These are phyloP conservation scores for Aegilops longissima DNA, from an alignment of 176 grass and related monocot genomes.

Conservation along the genomic window DNA sequence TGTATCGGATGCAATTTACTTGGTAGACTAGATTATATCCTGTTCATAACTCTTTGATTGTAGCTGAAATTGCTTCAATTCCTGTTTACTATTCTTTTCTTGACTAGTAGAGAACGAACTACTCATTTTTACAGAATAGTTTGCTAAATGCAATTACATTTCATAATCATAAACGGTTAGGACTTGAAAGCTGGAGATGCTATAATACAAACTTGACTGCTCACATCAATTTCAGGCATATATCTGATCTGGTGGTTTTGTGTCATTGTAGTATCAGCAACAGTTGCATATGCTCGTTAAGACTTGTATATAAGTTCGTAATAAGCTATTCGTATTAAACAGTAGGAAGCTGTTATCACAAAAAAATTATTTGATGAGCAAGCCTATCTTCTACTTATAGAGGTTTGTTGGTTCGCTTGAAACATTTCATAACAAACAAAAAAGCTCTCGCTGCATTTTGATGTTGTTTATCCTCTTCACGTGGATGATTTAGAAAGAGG, in stretches of 20 bases:
- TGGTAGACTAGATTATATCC: background rate
- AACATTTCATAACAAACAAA: constrained; percentile 12
- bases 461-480: background rate
- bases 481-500: background rate
- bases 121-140: constrained; percentile 11
- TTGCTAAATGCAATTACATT: background rate
- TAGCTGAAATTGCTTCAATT: background rate
- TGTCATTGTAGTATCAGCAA: background rate
- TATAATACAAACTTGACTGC: constrained; percentile 9
- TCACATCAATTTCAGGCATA: background rate
- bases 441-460: background rate
- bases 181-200: background rate
- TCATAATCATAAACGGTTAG: background rate
- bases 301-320: background rate
- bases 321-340: constrained; percentile 7
- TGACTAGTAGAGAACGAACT: background rate
- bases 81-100: background rate
- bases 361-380: constrained; percentile 17
- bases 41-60: background rate
- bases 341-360: constrained; percentile 19
- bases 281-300: background rate
- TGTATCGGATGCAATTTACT: background rate
- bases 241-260: constrained; percentile 1
- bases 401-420: background rate
- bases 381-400: background rate